Base-by-base conservation (phyloP, 2,329 filamentous ascomycete genomes). In the Talaromyces sp. region DNA sequence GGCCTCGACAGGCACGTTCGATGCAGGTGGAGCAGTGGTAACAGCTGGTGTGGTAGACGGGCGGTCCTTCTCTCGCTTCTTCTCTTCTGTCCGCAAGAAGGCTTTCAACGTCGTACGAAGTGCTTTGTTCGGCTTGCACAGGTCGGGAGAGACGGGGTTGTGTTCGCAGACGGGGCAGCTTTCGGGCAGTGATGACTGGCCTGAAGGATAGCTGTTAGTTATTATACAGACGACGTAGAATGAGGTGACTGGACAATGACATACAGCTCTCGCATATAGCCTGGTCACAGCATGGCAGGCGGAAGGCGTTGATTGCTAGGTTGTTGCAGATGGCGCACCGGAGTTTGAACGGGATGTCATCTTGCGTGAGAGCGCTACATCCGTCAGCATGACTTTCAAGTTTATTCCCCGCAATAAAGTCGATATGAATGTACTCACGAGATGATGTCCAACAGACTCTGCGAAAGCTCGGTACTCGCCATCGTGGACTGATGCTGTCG, bases 131-230 rank as follows among this genome's bases (percentile, higher is more conserved):
- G 92, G 88, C 68, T 91, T 93, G 82, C 93, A 97, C 70, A 95
- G 90, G 67, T 92, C 91, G 56, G 90, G 86, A 31, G 92, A 92
- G 66, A 99, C 86, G 0, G 95, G 95, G 25, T 88, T 90, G 76
- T 99, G 95, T 69, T 93, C 91, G 85, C 95, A 99, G 66, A 97
- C 91, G 1, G 95, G 94, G 73, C 95, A 99, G 53, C 90, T 90
- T 11, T 89, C 86, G 13, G 90, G 88, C 10, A 96, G 83, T 29
- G 88, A 89, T 7, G 87, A 83, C 78, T 96, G 92, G 77, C 92
- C 89, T 94, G 70, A 22, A 58, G 38, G 38, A 11, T 34, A 36
- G 5, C 10, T 25, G 25, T 63, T 13, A 65, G 19, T 25, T 11
- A 34, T 19, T 5, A 54, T n/a, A 17, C 38, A 58, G 13, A 36